Evolutionary conservation across 2,329 filamentous ascomycete genomes (phyloP).

Genomic region (Exophiala dermatitidis): DNA sequence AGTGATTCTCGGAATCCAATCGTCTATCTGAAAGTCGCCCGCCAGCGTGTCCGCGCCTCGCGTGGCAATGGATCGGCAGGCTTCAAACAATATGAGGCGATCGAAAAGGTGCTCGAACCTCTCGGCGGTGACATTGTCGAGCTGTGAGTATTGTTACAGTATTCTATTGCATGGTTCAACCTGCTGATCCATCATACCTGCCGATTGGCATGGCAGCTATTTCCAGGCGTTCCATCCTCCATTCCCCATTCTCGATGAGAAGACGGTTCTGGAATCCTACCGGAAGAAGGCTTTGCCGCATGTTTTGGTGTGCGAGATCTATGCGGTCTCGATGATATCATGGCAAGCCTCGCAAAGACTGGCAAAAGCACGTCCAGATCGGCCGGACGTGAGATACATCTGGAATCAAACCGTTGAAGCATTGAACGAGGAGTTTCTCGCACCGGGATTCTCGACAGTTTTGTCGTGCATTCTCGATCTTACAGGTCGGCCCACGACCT

Average conservation of each 20-base stretch:
- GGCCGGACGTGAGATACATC: slow-evolving; percentile 53
- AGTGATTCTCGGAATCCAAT: slow-evolving; percentile 36
- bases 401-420: slow-evolving; percentile 57
- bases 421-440: slow-evolving; percentile 50
- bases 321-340: slow-evolving; percentile 51
- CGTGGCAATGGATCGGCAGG: slow-evolving; percentile 37
- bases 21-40: slow-evolving; percentile 32
- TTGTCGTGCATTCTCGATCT: slow-evolving; percentile 53
- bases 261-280: slow-evolving; percentile 46
- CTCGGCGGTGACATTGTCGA: slow-evolving; percentile 45
- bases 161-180: background rate
- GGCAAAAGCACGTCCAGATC: slow-evolving; percentile 37
- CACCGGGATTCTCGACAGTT: slow-evolving; percentile 53
- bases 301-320: slow-evolving; percentile 49
- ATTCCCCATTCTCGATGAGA: slow-evolving; percentile 53
- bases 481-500: slow-evolving; percentile 45
- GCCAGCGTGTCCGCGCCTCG: slow-evolving; percentile 25
- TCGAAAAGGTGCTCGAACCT: slow-evolving; percentile 55
- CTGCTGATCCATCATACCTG: background rate
- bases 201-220: slow-evolving; percentile 39
- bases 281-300: slow-evolving; percentile 53
- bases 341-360: slow-evolving; percentile 47
- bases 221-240: slow-evolving; percentile 51
- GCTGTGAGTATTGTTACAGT: slow-evolving; percentile 20
- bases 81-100: slow-evolving; percentile 49